Percentiles rank a stretch among this genome's conserved stretches.
Evolutionary conservation across 1,284 basidiomycete genomes (phyloP).

Genomic region (Waitea zeae): DNA sequence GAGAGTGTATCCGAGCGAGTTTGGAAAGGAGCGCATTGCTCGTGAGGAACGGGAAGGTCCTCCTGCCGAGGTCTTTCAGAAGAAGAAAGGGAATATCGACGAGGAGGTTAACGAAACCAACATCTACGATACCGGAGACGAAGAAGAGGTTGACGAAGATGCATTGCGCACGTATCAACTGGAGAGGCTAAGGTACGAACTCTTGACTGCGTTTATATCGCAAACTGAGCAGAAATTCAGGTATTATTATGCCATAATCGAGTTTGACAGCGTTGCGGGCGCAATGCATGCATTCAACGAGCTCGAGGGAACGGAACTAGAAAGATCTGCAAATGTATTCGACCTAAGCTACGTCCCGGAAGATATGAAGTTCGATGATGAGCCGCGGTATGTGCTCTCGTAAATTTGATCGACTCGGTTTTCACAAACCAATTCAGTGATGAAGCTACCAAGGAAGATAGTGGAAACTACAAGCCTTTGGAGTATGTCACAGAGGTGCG

Average conservation of each 20-base stretch:
- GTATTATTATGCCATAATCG: conserved; percentile 94
- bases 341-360: conserved; percentile 92
- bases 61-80: conserved; percentile 72
- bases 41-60: conserved; percentile 86
- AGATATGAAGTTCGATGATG: conserved; percentile 79
- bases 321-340: conserved; percentile 93
- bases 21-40: conserved; percentile 81
- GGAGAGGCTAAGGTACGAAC: conserved; percentile 77
- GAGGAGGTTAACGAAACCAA: conserved; percentile 49
- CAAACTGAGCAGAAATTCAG: conserved; percentile 20
- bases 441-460: conserved; percentile 58
- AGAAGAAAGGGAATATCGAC: conserved; percentile 16
- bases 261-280: conserved; percentile 68
- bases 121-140: conserved; percentile 50
- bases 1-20: conserved; percentile 83
- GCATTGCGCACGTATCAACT: conserved; percentile 87
- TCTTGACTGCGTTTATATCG: conserved; percentile 6
- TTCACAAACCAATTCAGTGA: conserved; percentile 35
- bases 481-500: conserved; percentile 90
- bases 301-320: conserved; percentile 90
- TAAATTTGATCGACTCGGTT: background rate
- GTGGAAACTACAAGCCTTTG: conserved; percentile 58
- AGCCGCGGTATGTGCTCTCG: conserved; percentile 36
- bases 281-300: conserved; percentile 77
- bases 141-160: conserved; percentile 73